phyloP scores from a whole-genome alignment of 2,329 filamentous ascomycete genomes.

The Torrubiellomyces zombiae region DNA sequence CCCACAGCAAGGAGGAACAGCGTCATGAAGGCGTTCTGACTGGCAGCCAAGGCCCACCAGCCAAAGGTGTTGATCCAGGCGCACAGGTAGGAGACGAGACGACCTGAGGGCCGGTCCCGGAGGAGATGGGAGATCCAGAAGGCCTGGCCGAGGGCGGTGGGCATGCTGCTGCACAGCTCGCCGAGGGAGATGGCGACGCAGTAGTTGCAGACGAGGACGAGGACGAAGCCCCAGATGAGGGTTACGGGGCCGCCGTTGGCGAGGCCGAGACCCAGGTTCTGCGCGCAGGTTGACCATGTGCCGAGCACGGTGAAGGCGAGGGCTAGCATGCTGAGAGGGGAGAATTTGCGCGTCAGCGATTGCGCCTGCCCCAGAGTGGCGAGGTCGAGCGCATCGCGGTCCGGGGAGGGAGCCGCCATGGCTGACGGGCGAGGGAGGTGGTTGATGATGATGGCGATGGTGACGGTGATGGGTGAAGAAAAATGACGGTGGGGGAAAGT shows the following conservation, averaged over 20 bases:
- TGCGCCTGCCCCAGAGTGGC: conserved; percentile 23
- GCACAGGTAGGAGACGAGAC: conserved; percentile 37
- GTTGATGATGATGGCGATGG: conserved; percentile 2
- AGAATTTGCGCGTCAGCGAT: conserved; percentile 28
- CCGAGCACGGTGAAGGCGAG: conserved; percentile 40
- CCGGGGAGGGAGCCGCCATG: no score
- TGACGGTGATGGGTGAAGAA: no score
- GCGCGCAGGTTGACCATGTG: conserved; percentile 41
- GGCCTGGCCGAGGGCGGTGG: conserved; percentile 41
- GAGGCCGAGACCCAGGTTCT: conserved; percentile 28
- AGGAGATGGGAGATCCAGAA: conserved; percentile 30
- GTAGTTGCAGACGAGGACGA: conserved; percentile 34
- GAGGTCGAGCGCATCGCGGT: conserved; percentile 21
- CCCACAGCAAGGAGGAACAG: conserved; percentile 41
- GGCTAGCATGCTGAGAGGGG: conserved; percentile 37
- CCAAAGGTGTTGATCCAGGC: conserved; percentile 45
- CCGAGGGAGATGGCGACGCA: conserved; percentile 38
- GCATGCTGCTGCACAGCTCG: conserved; percentile 41
- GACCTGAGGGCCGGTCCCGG: conserved; percentile 22
- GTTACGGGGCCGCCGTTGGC: conserved; percentile 35
- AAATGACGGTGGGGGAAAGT: no score
- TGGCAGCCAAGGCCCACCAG: conserved; percentile 40
- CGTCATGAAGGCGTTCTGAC: conserved; percentile 40
- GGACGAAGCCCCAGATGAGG: conserved; percentile 36
- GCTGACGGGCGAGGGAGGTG: conserved; percentile 2